Conservation (phyloP, 768 basidiomycete genomes). For the Udeniomyces megalosporus region DNA sequence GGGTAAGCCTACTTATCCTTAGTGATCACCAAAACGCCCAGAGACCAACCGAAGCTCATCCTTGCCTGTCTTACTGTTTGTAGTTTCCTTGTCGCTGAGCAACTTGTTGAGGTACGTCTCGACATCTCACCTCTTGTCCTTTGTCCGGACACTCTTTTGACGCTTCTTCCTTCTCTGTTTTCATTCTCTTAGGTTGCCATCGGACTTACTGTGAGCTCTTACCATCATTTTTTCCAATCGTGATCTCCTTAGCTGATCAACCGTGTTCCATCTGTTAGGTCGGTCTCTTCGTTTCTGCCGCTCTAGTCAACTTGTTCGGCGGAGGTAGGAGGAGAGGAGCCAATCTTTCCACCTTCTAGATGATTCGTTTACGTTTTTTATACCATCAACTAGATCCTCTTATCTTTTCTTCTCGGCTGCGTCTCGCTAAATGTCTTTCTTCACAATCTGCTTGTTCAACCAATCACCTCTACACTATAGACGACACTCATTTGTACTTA, state of each 20-base stretch:
- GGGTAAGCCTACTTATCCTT: too few species aligned
- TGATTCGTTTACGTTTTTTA: too few species aligned
- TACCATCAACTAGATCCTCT: too few species aligned
- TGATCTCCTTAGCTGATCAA: background rate
- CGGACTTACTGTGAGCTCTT: slow-evolving; percentile 30
- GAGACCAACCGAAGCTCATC: too few species aligned
- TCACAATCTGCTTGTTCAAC: too few species aligned
- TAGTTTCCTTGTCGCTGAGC: slow-evolving; percentile 60
- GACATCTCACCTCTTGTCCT: slow-evolving; percentile 33
- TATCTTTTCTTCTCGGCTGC: too few species aligned
- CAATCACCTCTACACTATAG: too few species aligned
- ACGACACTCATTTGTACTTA: too few species aligned
- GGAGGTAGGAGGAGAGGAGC: slow-evolving; percentile 30
- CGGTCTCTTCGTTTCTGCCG: slow-evolving; percentile 54
- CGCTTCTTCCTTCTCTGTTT: background rate
- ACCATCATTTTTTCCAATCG: background rate
- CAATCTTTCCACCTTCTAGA: slow-evolving; percentile 32
- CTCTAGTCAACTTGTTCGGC: slow-evolving; percentile 25
- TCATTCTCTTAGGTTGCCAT: slow-evolving; percentile 39
- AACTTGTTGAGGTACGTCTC: slow-evolving; percentile 27
- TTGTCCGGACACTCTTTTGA: background rate
- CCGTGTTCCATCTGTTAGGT: slow-evolving; percentile 39
- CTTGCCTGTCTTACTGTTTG: too few species aligned
- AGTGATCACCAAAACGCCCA: too few species aligned
- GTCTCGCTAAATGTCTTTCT: too few species aligned